Percentiles rank a stretch among this genome's conserved stretches.
These are phyloP conservation scores for Termitomyces heimii DNA, from an alignment of 768 basidiomycete genomes.

Conservation along the genomic window DNA sequence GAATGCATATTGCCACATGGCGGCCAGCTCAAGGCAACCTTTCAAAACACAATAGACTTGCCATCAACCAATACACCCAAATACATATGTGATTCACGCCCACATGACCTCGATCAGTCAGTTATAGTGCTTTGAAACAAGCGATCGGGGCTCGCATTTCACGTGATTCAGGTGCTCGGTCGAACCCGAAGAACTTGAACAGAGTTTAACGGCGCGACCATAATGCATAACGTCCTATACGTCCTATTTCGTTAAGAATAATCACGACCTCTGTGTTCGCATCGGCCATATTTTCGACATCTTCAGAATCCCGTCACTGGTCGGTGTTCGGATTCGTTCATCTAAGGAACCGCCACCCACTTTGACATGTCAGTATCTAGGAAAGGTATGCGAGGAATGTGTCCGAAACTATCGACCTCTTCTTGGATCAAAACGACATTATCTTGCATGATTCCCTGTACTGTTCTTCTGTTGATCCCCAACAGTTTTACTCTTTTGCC, in stretches of 20 bases:
- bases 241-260: background rate
- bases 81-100: background rate
- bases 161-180: no score
- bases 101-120: no score
- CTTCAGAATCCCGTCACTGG: background rate
- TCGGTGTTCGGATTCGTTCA: background rate
- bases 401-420: background rate
- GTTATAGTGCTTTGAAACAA: no score
- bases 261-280: background rate
- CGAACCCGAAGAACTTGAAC: background rate
- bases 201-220: background rate
- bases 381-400: background rate
- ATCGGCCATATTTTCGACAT: background rate
- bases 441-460: background rate
- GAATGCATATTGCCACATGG: slow-evolving; percentile 17
- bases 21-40: background rate
- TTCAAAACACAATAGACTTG: slow-evolving; percentile 9
- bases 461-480: background rate
- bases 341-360: background rate
- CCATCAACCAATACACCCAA: no score
- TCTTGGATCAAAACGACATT: background rate
- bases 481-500: no score
- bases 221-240: background rate
- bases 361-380: background rate
- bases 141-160: no score